These are phyloP conservation scores for Pholiota conissans DNA, from an alignment of 768 basidiomycete species.

Conservation along the genomic window DNA sequence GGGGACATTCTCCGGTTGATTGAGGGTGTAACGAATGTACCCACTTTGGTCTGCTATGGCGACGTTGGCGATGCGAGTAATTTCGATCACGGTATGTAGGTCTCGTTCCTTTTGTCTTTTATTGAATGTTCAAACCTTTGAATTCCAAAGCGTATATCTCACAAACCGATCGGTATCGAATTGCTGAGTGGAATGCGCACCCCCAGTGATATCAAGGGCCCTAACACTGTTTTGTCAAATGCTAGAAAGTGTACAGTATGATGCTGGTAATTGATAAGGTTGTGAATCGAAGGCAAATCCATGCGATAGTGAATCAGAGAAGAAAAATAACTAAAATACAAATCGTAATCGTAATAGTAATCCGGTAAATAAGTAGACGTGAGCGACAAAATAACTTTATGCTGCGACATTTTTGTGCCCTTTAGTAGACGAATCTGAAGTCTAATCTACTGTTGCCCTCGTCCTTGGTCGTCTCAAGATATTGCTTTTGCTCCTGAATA, in stretches of 20 bases:
- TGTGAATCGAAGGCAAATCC: too few species aligned
- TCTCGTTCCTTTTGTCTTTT: too few species aligned
- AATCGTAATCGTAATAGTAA: too few species aligned
- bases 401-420: not conserved
- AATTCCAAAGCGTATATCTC: not conserved
- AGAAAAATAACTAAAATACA: too few species aligned
- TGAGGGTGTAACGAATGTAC: not conserved
- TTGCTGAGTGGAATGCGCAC: not conserved
- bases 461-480: constrained; percentile 60
- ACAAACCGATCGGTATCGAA: not conserved
- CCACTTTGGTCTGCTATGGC: not conserved
- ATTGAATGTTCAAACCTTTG: too few species aligned
- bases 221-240: too few species aligned
- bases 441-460: constrained; percentile 59
- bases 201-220: too few species aligned
- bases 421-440: constrained; percentile 61
- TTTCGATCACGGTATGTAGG: not conserved
- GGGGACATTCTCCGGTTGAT: not conserved
- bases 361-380: too few species aligned
- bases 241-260: too few species aligned
- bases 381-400: too few species aligned
- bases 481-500: constrained; percentile 54
- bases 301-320: too few species aligned
- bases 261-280: too few species aligned
- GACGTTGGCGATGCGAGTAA: not conserved